Evolutionary conservation across 345 rosid species (phyloP).

Genomic region (Diplotaxis tenuifolia): DNA sequence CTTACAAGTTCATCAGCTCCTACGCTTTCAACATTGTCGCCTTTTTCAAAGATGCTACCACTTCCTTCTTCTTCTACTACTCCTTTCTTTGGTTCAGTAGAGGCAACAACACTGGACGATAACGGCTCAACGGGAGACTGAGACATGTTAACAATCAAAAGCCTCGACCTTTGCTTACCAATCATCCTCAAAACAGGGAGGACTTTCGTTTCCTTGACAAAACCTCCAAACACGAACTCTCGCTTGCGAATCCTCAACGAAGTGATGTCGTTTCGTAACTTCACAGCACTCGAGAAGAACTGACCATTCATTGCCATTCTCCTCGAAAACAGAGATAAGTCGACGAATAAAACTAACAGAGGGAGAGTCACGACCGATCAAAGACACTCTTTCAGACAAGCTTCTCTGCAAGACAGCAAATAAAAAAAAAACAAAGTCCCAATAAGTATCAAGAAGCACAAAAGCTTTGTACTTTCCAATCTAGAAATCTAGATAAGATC

Average conservation of each 20-base stretch:
- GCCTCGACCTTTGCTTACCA: slow-evolving; percentile 38
- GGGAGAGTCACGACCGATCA: not conserved
- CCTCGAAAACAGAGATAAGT: slow-evolving; percentile 19
- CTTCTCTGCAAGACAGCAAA: slow-evolving; percentile 26
- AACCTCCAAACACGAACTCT: slow-evolving; percentile 18
- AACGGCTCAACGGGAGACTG: slow-evolving; percentile 42
- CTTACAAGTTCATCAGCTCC: slow-evolving; percentile 28
- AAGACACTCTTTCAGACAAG: not conserved
- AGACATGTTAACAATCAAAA: slow-evolving; percentile 42
- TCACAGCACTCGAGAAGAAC: slow-evolving; percentile 32
- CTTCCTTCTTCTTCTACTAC: slow-evolving; percentile 9
- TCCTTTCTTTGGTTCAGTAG: slow-evolving; percentile 15
- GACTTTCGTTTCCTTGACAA: slow-evolving; percentile 28
- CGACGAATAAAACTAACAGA: slow-evolving; percentile 35
- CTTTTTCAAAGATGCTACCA: slow-evolving; percentile 25
- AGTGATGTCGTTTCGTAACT: slow-evolving; percentile 32
- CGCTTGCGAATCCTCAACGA: slow-evolving; percentile 30
- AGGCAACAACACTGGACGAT: slow-evolving; percentile 22
- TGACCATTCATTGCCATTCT: slow-evolving; percentile 48
- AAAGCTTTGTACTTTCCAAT: not conserved
- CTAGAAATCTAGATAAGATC: not conserved
- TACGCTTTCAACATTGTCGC: slow-evolving; percentile 27
- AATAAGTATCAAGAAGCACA: not conserved
- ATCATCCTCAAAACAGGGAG: slow-evolving; percentile 30
- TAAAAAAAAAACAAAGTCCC: not conserved